Percentiles rank a stretch among this genome's conserved stretches.
These are phyloP conservation scores for Plasmodium inui DNA, from an alignment of 169 alveolate species.

Conservation along the genomic window DNA sequence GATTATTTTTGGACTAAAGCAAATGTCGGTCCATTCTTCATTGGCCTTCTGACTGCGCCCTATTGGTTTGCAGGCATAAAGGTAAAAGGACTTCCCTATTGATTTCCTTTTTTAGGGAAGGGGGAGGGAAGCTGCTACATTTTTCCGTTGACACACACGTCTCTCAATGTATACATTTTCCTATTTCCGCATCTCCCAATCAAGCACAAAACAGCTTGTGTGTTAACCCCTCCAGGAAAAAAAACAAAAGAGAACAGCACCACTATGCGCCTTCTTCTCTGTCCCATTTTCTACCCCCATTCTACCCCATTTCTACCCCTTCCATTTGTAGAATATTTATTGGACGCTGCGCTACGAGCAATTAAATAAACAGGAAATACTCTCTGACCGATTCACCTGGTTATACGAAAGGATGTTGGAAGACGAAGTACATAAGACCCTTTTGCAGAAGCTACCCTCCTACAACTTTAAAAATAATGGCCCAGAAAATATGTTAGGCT, in stretches of 20 bases:
- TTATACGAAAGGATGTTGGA: slow-evolving; percentile 86
- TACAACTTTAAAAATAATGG: slow-evolving; percentile 68
- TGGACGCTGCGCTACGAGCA: slow-evolving; percentile 83
- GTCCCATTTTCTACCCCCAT: background rate
- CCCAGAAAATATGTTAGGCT: slow-evolving; percentile 75
- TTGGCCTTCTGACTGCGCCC: slow-evolving; percentile 77
- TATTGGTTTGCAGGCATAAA: slow-evolving; percentile 77
- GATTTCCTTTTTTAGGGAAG: background rate
- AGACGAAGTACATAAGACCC: slow-evolving; percentile 75
- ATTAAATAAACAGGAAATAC: slow-evolving; percentile 83
- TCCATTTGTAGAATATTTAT: slow-evolving; percentile 79
- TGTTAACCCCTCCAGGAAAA: background rate
- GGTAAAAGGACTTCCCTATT: slow-evolving; percentile 26
- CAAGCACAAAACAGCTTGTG: background rate
- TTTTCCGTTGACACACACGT: background rate
- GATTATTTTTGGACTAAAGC: slow-evolving; percentile 82
- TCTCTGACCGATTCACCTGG: slow-evolving; percentile 87
- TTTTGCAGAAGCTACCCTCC: slow-evolving; percentile 62
- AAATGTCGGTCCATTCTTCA: slow-evolving; percentile 79
- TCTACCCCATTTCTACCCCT: background rate
- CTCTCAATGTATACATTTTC: background rate
- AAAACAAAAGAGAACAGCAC: background rate
- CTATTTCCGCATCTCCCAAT: background rate
- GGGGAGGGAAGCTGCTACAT: background rate
- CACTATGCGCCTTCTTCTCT: background rate